phyloP scores from a whole-genome alignment of 345 rosid species.

The Eucalyptus paniculata region DNA sequence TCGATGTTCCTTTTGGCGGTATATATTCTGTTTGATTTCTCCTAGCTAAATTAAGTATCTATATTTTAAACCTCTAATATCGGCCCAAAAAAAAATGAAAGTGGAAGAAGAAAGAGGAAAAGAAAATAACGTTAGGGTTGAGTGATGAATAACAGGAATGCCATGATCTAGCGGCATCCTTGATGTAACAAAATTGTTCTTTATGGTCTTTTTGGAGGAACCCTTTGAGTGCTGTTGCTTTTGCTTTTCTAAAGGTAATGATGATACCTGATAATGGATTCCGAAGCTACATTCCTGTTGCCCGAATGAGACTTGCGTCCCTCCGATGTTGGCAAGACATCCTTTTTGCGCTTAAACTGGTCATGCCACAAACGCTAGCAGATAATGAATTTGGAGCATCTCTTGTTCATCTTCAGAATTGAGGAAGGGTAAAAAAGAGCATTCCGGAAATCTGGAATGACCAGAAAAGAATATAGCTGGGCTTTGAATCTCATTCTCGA shows the following conservation, averaged over 20 bases:
- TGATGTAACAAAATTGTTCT: not conserved
- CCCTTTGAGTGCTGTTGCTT: not conserved
- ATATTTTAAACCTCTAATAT: not conserved
- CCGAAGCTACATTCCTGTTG: not conserved
- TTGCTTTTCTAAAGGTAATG: not conserved
- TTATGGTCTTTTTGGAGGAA: not conserved
- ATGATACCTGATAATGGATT: not conserved
- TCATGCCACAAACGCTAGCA: not conserved
- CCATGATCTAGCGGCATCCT: not conserved
- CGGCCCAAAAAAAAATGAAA: not conserved
- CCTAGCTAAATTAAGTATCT: not conserved
- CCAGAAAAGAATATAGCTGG: not conserved
- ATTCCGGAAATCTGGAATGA: not conserved
- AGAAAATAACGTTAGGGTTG: not conserved
- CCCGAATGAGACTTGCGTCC: not conserved
- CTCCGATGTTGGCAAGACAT: not conserved
- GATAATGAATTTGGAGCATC: not conserved
- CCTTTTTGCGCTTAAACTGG: not conserved
- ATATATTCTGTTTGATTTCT: not conserved
- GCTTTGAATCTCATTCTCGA: not conserved
- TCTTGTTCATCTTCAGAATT: not conserved
- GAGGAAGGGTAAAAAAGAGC: not conserved
- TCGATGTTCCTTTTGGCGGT: not conserved
- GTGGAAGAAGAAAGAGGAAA: not conserved
- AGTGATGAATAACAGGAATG: not conserved